These are phyloP conservation scores for Phaeosphaeria sp. DNA, from an alignment of 2,329 filamentous ascomycete species.

Conservation along the genomic window DNA sequence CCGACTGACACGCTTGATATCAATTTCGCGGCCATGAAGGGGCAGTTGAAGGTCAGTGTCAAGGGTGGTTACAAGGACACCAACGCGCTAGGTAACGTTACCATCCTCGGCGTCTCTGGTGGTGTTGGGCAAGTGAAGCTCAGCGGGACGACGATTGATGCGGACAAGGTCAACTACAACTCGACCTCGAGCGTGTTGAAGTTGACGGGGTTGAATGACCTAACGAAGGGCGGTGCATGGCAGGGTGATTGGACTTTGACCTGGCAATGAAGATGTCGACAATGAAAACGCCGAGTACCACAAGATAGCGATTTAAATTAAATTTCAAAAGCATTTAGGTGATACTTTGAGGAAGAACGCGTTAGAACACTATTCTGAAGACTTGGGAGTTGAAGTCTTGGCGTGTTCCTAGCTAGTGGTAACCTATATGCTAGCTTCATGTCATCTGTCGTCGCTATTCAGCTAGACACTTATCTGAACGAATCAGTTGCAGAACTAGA, in stretches of 20 bases:
- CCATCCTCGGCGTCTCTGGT: slow-evolving; percentile 64
- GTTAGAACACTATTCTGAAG: too few species aligned
- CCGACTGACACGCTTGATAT: slow-evolving; percentile 65
- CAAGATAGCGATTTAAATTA: too few species aligned
- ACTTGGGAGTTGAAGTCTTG: too few species aligned
- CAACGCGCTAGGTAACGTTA: slow-evolving; percentile 67
- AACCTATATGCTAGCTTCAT: neutral
- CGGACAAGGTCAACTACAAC: slow-evolving; percentile 58
- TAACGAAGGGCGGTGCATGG: slow-evolving; percentile 65
- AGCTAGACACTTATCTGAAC: neutral
- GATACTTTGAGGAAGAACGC: too few species aligned
- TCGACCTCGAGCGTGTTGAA: slow-evolving; percentile 55
- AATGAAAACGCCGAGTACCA: too few species aligned
- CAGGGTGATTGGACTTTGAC: slow-evolving; percentile 61
- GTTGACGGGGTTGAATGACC: slow-evolving; percentile 57
- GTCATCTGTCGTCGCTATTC: neutral
- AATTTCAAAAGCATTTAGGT: too few species aligned
- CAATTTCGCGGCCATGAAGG: slow-evolving; percentile 53
- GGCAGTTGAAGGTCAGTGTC: slow-evolving; percentile 56
- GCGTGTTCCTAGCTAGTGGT: neutral
- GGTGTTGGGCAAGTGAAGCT: slow-evolving; percentile 51
- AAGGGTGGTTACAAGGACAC: slow-evolving; percentile 62
- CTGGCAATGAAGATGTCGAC: slow-evolving; percentile 50
- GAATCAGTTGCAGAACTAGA: neutral
- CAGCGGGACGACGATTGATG: slow-evolving; percentile 56